A percentile compares a stretch with the other conserved stretches of the same genome.
Evolutionary conservation across 148 eudicot species (phyloP).

Genomic region (Amaranthus palmeri): DNA sequence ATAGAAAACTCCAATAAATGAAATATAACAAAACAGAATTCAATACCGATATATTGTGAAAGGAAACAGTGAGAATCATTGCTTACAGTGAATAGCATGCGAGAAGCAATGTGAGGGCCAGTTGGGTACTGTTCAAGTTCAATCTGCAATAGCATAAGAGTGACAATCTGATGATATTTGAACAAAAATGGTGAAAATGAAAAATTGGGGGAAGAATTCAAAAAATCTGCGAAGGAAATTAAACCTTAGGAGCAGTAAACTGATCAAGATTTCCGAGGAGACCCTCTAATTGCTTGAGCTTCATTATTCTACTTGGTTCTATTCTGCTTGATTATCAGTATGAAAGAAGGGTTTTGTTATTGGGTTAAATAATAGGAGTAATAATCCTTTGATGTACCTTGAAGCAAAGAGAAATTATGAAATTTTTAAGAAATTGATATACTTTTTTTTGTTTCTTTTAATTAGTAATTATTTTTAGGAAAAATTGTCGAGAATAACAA

Average conservation of each 20-base stretch:
- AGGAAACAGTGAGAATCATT: not conserved
- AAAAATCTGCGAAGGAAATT: not conserved
- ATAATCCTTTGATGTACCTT: no score
- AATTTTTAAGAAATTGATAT: no score
- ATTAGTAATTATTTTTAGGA: no score
- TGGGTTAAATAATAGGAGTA: not conserved
- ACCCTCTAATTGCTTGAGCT: conserved; percentile 92
- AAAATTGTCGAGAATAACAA: no score
- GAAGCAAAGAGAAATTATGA: no score
- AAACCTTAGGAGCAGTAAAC: conserved; percentile 74
- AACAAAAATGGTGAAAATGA: not conserved
- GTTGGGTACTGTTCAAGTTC: conserved; percentile 97
- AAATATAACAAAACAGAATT: conserved; percentile 1
- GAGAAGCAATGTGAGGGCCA: conserved; percentile 93
- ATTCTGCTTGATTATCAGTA: not conserved
- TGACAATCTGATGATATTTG: not conserved
- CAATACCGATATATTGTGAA: not conserved
- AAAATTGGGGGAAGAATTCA: not conserved
- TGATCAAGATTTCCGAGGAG: conserved; percentile 81
- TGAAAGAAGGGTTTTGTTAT: not conserved
- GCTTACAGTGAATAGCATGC: conserved; percentile 84
- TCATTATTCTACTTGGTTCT: conserved; percentile 42
- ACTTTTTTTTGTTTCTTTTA: no score
- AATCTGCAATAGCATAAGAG: conserved; percentile 48
- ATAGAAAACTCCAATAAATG: not conserved